Base-by-base conservation (phyloP, 495 filamentous ascomycete genomes). In the Podospora bellae-mahoneyi region DNA sequence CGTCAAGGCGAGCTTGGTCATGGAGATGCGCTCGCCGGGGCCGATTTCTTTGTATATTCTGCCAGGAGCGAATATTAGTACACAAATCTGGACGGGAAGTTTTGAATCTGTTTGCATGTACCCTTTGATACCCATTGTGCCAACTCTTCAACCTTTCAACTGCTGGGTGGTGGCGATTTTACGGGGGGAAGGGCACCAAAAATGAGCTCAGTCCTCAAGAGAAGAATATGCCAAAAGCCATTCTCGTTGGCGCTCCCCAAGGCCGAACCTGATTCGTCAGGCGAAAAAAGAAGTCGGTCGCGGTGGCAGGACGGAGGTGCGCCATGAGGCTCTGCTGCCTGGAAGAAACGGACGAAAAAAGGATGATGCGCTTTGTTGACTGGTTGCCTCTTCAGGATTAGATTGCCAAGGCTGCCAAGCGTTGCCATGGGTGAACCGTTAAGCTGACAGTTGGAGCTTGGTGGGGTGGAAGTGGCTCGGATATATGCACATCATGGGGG, bases 1-100 rank as follows among this genome's bases (percentile, higher is more conserved):
- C 19, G 90, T 84, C 53, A 92, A 84, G 32, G 93, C 90, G 62
- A 97, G 84, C 73, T 92, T 96, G 16, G 92, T 89, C 9, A 99
- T 84, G 27, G 96, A 91, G 63, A 93, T 84, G 26, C 95, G 87
- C 69, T 91, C 81, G 27, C 93, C 93, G 9, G 87, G 76, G 27
- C 94, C 94, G 68, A 99, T 92, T 76, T 96, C 92, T 73, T 89
- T 88, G 77, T 94, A 94, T 58, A 99, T 90, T 16, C 94, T 97
- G 9, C 7, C 39, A 59, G 62, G 16, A 55, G 2, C 1, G 6
- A 20, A 18, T 65, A 54, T 67, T 13, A 68, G 57, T 39, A 67
- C 62, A 26, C 28, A 57, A 23, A 23, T 23, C 0, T 23, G 23
- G 23, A 23, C 23, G 23, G 23, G 23, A 23, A 23, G 23, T 23